Evolutionary conservation across 2,329 filamentous ascomycete genomes (phyloP), one percentile per base, ranked within the genome.

Genomic region (Trichothecium sympodiale): DNA sequence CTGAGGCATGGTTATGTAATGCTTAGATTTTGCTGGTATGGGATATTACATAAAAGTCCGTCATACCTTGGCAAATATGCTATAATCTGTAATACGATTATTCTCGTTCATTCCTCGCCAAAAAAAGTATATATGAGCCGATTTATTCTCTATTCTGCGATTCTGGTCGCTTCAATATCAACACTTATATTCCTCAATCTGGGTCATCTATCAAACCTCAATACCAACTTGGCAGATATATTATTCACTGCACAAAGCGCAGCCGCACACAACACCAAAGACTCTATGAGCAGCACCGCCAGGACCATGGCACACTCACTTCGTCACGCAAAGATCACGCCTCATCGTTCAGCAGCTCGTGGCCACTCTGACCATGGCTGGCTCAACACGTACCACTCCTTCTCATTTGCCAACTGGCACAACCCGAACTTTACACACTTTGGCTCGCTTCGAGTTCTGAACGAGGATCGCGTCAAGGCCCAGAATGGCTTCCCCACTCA

Each of bases 381-480:
- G 86, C 73, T 94, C 8, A 82, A 89, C 61, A 80, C 80, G 7
- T 91, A 83, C 62, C 85, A 93, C 64, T 84, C 80, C 43, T 93
- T 94, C 66, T 80, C 74, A 49, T 93, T 94, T 57, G 83, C 83
- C 29, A 67, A 70, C 51, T 76, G 69, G 69, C 77, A 78, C 56
- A 70, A 86, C 52, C 79, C 81, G 2, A 55, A 59, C 17, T 81
- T 77, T 61, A 69, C 70, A 31, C 68, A 72, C 43, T 93, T 83
- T 52, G 86, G 87, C 7, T 72, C 79, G 17, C 69, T 94, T 32
- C 77, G 86, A 38, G 85, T 94, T 28, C 77, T 94, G 50, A 94
- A 94, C 52, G 86, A 94, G 62, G 86, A 94, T 56, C 80, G 84
- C 25, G 85, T 94, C 25, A 72, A 75, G 49, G 64, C 78, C 18